Evolutionary conservation across 2,329 filamentous ascomycete genomes (phyloP).

Genomic region (Alternaria triticina): DNA sequence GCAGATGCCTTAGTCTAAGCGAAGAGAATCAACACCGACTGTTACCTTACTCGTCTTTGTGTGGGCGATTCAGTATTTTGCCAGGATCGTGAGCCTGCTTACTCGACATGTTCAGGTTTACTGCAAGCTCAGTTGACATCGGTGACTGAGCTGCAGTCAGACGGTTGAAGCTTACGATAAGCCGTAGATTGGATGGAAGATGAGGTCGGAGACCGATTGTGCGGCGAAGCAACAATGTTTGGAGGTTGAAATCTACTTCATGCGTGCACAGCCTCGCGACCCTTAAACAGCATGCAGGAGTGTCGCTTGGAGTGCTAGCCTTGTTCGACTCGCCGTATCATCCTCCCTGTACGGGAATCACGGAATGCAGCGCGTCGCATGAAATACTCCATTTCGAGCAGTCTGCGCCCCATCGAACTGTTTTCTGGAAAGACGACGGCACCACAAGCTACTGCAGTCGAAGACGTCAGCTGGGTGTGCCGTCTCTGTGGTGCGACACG

Average conservation of each 20-base stretch:
- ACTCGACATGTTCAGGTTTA: background rate
- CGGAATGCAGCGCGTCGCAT: slow-evolving; percentile 45
- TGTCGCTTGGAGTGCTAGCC: slow-evolving; percentile 4
- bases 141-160: slow-evolving; percentile 26
- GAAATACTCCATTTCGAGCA: slow-evolving; percentile 13
- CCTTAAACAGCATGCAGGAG: slow-evolving; percentile 10
- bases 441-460: slow-evolving; percentile 32
- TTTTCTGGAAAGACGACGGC: slow-evolving; percentile 42
- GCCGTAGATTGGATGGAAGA: slow-evolving; percentile 18
- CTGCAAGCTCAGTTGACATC: background rate
- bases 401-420: slow-evolving; percentile 27
- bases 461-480: slow-evolving; percentile 28
- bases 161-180: slow-evolving; percentile 13
- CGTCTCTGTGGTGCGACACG: slow-evolving; percentile 34
- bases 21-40: slow-evolving; percentile 7
- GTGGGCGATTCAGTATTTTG: background rate
- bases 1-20: slow-evolving; percentile 60
- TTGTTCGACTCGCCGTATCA: slow-evolving; percentile 7
- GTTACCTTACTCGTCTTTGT: background rate
- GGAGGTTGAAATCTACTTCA: slow-evolving; percentile 9
- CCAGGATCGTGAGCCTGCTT: slow-evolving; percentile 4
- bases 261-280: slow-evolving; percentile 29
- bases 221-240: slow-evolving; percentile 22
- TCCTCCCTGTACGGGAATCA: slow-evolving; percentile 8
- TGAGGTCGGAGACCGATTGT: slow-evolving; percentile 25